A percentile compares a stretch with the other conserved stretches of the same genome.
Conservation (phyloP, 176 grass and related monocot species). For the Canna indica region DNA sequence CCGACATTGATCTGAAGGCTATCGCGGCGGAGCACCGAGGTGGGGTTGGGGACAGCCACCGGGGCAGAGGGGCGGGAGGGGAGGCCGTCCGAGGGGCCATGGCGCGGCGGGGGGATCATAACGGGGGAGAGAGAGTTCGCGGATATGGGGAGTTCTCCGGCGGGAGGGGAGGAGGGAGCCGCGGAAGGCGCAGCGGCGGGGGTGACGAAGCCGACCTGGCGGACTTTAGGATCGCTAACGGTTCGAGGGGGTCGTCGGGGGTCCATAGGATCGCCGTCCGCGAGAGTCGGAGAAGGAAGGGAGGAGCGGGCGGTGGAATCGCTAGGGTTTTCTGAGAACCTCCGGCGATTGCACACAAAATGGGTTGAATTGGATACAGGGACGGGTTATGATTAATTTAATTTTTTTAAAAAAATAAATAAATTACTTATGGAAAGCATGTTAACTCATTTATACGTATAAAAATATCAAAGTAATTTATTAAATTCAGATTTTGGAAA, state of each 20-base stretch:
- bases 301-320: background rate
- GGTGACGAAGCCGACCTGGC: conserved; percentile 82
- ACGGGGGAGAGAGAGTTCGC: conserved; percentile 50
- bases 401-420: no score
- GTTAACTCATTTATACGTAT: no score
- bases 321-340: background rate
- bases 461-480: no score
- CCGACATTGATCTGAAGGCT: conserved; percentile 7
- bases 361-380: background rate
- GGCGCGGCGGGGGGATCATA: conserved; percentile 79
- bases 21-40: background rate
- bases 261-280: conserved; percentile 38
- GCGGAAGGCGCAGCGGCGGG: conserved; percentile 18
- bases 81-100: conserved; percentile 25
- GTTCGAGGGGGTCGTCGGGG: conserved; percentile 43
- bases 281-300: background rate
- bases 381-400: no score
- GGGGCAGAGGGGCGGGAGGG: conserved; percentile 9
- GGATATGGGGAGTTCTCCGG: conserved; percentile 12
- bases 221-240: conserved; percentile 65
- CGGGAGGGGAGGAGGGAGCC: conserved; percentile 24
- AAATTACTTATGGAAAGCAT: no score
- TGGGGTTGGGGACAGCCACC: conserved; percentile 1
- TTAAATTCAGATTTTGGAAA: no score
- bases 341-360: background rate